phyloP scores from a whole-genome alignment of 352 stramenopile species.

The Pilasporangium apinafurcum region DNA sequence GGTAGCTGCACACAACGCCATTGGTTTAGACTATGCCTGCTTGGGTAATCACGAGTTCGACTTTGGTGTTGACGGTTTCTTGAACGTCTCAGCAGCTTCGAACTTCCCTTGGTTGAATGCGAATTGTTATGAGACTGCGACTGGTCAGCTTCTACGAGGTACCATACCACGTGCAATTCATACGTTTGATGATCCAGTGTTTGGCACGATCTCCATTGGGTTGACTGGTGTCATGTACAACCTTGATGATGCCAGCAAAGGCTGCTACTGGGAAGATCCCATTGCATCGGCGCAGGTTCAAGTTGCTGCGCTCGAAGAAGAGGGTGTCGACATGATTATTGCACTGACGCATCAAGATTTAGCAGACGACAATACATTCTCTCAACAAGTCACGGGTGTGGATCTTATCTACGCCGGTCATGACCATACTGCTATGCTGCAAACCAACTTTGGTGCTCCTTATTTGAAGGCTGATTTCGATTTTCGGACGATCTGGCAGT shows the following conservation, averaged over 20 bases:
- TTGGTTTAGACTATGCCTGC: conserved; percentile 20
- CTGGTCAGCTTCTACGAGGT: conserved; percentile 10
- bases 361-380: conserved; percentile 15
- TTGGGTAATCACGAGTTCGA: conserved; percentile 82
- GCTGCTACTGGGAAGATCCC: conserved; percentile 17
- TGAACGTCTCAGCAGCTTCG: conserved; percentile 12
- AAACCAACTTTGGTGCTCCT: conserved; percentile 14
- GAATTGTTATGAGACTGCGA: conserved; percentile 18
- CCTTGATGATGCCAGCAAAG: conserved; percentile 12
- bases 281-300: conserved; percentile 14
- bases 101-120: conserved; percentile 25
- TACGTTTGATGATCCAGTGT: conserved; percentile 6
- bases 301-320: conserved; percentile 5
- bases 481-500: conserved; percentile 18
- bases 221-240: conserved; percentile 27
- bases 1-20: conserved; percentile 19
- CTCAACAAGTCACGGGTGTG: conserved; percentile 14
- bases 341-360: conserved; percentile 19
- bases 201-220: conserved; percentile 16
- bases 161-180: conserved; percentile 11
- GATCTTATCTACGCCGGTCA: conserved; percentile 24
- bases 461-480: conserved; percentile 22
- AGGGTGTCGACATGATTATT: conserved; percentile 20
- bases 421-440: conserved; percentile 18
- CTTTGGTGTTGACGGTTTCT: conserved; percentile 37